Evolutionary conservation across 805 yeast species (phyloP).

Genomic region (Nakazawaea molendinolei): DNA sequence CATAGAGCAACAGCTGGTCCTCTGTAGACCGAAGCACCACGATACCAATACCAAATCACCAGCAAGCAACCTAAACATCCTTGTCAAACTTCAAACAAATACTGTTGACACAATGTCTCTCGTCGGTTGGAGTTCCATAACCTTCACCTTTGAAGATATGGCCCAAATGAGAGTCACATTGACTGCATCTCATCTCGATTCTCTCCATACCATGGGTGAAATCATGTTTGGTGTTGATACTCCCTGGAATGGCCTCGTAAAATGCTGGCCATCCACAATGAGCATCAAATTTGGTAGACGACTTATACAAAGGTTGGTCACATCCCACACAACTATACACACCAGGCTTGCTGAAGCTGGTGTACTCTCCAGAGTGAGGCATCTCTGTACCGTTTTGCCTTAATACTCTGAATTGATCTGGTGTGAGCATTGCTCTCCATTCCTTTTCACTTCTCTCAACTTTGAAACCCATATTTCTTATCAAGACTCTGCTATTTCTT

Average conservation of each 20-base stretch:
- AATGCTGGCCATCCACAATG: constrained; percentile 99
- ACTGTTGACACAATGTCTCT: constrained; percentile 92
- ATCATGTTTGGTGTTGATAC: constrained; percentile 60
- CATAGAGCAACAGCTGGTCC: too few relatives aligned
- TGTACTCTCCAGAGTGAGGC: constrained; percentile 59
- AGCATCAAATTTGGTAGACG: constrained; percentile 77
- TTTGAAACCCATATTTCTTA: not conserved
- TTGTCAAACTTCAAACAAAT: constrained; percentile 58
- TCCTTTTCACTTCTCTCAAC: constrained; percentile 38
- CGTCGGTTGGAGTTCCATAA: constrained; percentile 77
- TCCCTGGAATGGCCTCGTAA: constrained; percentile 80
- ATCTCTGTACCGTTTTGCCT: constrained; percentile 70
- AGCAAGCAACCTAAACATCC: too few relatives aligned
- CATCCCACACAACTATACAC: constrained; percentile 85
- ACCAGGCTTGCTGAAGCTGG: constrained; percentile 45
- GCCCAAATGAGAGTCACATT: constrained; percentile 93
- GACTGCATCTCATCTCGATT: constrained; percentile 81
- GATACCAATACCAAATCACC: too few relatives aligned
- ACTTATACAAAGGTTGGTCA: constrained; percentile 67
- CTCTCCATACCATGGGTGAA: constrained; percentile 68
- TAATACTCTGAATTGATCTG: constrained; percentile 73
- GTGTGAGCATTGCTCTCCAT: constrained; percentile 75
- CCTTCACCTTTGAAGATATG: constrained; percentile 96
- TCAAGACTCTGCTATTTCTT: too few relatives aligned
- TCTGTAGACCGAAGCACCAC: too few relatives aligned